Evolutionary conservation across 495 filamentous ascomycete species (phyloP).

Genomic region (Margaritispora aquatica): DNA sequence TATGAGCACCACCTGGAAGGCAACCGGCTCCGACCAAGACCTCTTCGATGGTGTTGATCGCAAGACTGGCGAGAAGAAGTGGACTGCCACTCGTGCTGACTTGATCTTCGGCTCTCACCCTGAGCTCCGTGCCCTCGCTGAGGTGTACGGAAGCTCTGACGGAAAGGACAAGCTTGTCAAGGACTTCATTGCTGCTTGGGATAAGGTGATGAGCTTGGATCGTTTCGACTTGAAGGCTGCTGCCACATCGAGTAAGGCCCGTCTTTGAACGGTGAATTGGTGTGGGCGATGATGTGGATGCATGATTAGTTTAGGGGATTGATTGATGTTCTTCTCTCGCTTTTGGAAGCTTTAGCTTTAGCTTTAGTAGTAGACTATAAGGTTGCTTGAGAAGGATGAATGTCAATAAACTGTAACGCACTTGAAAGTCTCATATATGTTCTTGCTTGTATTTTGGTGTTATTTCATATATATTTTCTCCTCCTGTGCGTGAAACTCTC

Average conservation of each 20-base stretch:
- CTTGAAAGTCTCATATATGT: too few relatives aligned
- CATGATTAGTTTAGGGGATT: too few relatives aligned
- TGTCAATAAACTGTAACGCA: too few relatives aligned
- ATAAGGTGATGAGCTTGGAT: slow-evolving; percentile 66
- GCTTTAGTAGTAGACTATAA: too few relatives aligned
- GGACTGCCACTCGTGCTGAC: slow-evolving; percentile 61
- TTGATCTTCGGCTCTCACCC: slow-evolving; percentile 65
- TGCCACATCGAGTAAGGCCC: background rate
- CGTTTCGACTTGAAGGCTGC: slow-evolving; percentile 49
- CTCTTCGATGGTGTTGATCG: slow-evolving; percentile 57
- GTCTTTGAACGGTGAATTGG: slow-evolving; percentile 10
- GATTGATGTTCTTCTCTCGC: background rate
- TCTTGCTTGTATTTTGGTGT: too few relatives aligned
- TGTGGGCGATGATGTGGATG: too few relatives aligned
- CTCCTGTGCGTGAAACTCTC: too few relatives aligned
- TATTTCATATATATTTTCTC: too few relatives aligned
- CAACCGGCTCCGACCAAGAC: slow-evolving; percentile 38
- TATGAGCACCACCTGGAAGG: slow-evolving; percentile 56
- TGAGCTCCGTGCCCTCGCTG: slow-evolving; percentile 61
- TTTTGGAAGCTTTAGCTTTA: too few relatives aligned
- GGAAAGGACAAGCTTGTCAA: slow-evolving; percentile 55
- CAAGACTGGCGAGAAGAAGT: slow-evolving; percentile 60
- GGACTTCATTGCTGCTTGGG: slow-evolving; percentile 65
- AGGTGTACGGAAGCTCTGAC: slow-evolving; percentile 55
- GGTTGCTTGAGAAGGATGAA: too few relatives aligned